A percentile compares a stretch with the other conserved stretches of the same genome.
Evolutionary conservation across 176 grass and related monocot species (phyloP).

Genomic region (Raddia distichophylla): DNA sequence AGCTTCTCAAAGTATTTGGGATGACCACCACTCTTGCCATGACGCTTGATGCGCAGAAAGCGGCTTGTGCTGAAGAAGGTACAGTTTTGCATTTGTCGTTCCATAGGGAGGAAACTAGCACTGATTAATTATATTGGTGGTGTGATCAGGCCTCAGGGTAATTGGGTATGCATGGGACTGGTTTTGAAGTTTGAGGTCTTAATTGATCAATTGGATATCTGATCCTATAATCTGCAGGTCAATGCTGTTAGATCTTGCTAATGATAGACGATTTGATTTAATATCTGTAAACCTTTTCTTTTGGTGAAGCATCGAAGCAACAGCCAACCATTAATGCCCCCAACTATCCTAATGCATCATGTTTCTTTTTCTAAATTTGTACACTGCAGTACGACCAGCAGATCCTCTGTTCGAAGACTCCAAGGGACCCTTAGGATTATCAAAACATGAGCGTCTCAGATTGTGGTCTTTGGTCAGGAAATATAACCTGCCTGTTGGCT

Average conservation of each 20-base stretch:
- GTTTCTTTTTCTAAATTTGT: constrained; percentile 19
- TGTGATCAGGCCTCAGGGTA: not conserved
- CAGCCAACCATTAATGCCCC: not conserved
- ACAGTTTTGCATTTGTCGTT: not conserved
- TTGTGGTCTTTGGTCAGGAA: constrained; percentile 64
- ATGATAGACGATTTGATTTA: not conserved
- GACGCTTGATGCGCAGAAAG: constrained; percentile 38
- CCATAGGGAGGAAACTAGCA: not conserved
- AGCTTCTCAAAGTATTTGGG: constrained; percentile 55
- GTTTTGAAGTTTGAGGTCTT: constrained; percentile 5
- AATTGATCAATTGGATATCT: not conserved
- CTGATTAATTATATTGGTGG: not conserved
- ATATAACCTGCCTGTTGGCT: constrained; percentile 69
- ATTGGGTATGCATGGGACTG: not conserved
- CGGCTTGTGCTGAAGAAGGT: constrained; percentile 64
- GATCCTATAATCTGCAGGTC: constrained; percentile 4
- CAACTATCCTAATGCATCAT: constrained; percentile 16
- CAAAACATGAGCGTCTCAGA: constrained; percentile 49
- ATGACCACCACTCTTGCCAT: constrained; percentile 28
- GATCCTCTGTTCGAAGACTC: not conserved
- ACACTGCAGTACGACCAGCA: constrained; percentile 15
- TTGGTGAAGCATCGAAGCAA: constrained; percentile 11
- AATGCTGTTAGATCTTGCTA: constrained; percentile 4
- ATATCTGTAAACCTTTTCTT: not conserved
- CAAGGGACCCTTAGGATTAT: constrained; percentile 25